Conservation (phyloP, 768 basidiomycete species). For the Leccinum longicurvipes region DNA sequence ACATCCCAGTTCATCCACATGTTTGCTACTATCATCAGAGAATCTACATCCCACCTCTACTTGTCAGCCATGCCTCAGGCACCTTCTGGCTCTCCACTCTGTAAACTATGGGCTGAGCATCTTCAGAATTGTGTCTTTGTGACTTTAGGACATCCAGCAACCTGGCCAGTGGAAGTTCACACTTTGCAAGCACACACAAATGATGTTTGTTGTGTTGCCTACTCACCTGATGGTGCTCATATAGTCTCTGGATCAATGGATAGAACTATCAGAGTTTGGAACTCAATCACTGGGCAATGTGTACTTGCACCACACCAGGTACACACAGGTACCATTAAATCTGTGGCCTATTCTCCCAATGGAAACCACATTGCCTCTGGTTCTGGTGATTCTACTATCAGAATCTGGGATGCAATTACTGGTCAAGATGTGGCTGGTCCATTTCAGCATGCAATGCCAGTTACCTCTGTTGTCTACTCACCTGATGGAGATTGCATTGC, state of each 20-base stretch:
- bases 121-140: slow-evolving; percentile 13
- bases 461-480: slow-evolving; percentile 16
- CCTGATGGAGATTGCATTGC: slow-evolving; percentile 21
- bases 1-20: slow-evolving; percentile 28
- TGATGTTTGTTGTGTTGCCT: slow-evolving; percentile 12
- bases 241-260: slow-evolving; percentile 27
- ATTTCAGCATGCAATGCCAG: slow-evolving; percentile 2
- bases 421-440: slow-evolving; percentile 13
- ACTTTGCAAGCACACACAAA: slow-evolving; percentile 14
- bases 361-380: slow-evolving; percentile 17
- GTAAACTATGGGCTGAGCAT: slow-evolving; percentile 20
- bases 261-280: slow-evolving; percentile 19
- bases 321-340: not conserved
- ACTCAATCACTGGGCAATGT: slow-evolving; percentile 16
- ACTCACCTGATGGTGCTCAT: slow-evolving; percentile 22
- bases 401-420: slow-evolving; percentile 20
- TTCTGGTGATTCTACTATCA: slow-evolving; percentile 11
- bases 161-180: slow-evolving; percentile 20
- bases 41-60: slow-evolving; percentile 38
- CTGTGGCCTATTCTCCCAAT: slow-evolving; percentile 27
- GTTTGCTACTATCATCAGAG: slow-evolving; percentile 29
- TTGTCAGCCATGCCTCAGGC: slow-evolving; percentile 37
- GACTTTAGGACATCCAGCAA: slow-evolving; percentile 1
- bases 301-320: slow-evolving; percentile 1
- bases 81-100: slow-evolving; percentile 27